Base-by-base conservation (phyloP, 1,284 basidiomycete genomes). In the Lentinula novae-zelandiae region DNA sequence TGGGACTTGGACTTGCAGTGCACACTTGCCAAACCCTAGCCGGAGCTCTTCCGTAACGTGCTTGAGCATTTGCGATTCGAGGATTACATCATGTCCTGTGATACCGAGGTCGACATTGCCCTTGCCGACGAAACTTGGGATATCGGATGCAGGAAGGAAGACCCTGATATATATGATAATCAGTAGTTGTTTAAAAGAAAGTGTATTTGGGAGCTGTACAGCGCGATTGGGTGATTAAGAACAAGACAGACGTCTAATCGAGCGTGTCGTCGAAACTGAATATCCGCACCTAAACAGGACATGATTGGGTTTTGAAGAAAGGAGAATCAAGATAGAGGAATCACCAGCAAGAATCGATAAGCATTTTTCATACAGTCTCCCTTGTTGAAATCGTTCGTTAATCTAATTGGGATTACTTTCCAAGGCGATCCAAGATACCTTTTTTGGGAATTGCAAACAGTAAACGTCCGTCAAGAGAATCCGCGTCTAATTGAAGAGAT, bases 381-480 rank as follows among this genome's bases (percentile, higher is more conserved):
- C 93, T 93, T 27, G 27, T 27, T 27, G 3, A 27, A 27, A 27
- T 27, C 3, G 40, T 42, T 56, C 64, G 58, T 53, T 34, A 10
- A 40, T 57, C 3, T 3, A 27, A 27, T 27, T 27, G 27, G 56
- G 17, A 20, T 4, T 27, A 27, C 53, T 52, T 48, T 22, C 20
- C 10, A 49, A 56, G 12, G 13, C 4, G 6, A 46, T 57, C 33
- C 46, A 9, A 40, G 38, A 4, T 63, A 90, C 96, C 96, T 85
- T 99, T 99, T 81, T 99, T 99, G 1, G 96, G 96, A 68, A 99
- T 93, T 5, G 96, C 96, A 70, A 99, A 96, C 38, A 99, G 79
- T 61, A 98, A 72, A 53, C 96, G 86, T 52, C 82, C 81, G 60
- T 83, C 75, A 49, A 86, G 74, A n/a, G 79, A 68, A 64, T 84